A percentile compares a stretch with the other conserved stretches of the same genome.
phyloP scores from a whole-genome alignment of 192 early-diverging fungal genomes.

The Cladochytrium replicatum region DNA sequence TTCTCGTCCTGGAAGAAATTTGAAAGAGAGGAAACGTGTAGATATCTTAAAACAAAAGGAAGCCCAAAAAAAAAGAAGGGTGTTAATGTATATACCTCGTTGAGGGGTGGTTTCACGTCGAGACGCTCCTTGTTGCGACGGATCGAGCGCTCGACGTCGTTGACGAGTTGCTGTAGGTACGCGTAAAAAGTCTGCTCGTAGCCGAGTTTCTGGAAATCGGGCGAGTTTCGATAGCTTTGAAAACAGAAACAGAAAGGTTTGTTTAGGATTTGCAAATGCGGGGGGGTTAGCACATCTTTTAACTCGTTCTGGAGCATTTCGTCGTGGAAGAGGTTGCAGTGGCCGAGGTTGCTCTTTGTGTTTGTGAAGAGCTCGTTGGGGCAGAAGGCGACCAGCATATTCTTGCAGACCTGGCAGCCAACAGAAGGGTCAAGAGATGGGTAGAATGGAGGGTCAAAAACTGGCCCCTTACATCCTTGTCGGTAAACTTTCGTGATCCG shows the following conservation, averaged over 20 bases:
- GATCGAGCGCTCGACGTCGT: constrained; percentile 61
- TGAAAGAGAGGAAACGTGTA: no score
- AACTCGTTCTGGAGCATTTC: constrained; percentile 55
- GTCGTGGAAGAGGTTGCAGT: constrained; percentile 66
- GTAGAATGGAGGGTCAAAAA: no score
- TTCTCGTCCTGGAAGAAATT: constrained; percentile 67
- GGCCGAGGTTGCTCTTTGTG: constrained; percentile 67
- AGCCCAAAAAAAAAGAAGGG: no score
- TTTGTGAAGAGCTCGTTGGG: constrained; percentile 70
- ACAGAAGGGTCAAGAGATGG: no score
- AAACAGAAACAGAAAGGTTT: no score
- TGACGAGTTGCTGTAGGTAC: constrained; percentile 48
- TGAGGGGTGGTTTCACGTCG: constrained; percentile 51
- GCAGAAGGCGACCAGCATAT: constrained; percentile 71
- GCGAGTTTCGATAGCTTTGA: constrained; percentile 49
- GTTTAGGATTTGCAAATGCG: no score
- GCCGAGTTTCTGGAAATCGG: constrained; percentile 53
- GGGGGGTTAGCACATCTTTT: no score
- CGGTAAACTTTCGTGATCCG: neutral
- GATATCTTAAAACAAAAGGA: no score
- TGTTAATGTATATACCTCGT: no score
- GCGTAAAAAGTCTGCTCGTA: constrained; percentile 65
- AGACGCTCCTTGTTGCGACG: constrained; percentile 53
- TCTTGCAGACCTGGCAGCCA: constrained; percentile 2
- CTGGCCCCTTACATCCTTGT: neutral